Conservation (phyloP, 2,329 filamentous ascomycete species). For the Nigrograna mackinnonii region DNA sequence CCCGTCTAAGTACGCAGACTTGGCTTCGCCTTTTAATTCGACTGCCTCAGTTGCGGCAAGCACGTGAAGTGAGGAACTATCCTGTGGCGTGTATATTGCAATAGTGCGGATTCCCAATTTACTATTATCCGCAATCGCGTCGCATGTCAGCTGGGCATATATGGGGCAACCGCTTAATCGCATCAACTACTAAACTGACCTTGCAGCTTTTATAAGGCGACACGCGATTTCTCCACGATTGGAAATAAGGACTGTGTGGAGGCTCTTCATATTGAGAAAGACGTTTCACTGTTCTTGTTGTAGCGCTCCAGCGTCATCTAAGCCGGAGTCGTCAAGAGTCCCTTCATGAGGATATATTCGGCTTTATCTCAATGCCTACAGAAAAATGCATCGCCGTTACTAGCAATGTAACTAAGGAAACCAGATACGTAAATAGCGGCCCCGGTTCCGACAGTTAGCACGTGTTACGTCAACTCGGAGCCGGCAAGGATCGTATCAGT, state of each 20-base stretch:
- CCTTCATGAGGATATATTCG: too few species aligned
- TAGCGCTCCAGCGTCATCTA: too few species aligned
- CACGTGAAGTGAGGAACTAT: slow-evolving; percentile 60
- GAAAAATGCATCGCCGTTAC: too few species aligned
- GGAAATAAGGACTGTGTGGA: slow-evolving; percentile 57
- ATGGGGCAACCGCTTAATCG: slow-evolving; percentile 15
- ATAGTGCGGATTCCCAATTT: slow-evolving; percentile 56
- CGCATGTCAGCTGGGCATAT: slow-evolving; percentile 48
- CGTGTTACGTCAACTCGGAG: too few species aligned
- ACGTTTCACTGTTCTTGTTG: too few species aligned
- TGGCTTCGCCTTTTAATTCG: slow-evolving; percentile 51
- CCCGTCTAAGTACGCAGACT: slow-evolving; percentile 56
- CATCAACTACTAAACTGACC: slow-evolving; percentile 3
- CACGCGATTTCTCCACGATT: slow-evolving; percentile 14
- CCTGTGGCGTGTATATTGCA: slow-evolving; percentile 61
- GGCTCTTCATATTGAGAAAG: slow-evolving; percentile 49
- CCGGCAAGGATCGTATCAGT: too few species aligned
- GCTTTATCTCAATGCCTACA: too few species aligned
- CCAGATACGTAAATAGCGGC: too few species aligned
- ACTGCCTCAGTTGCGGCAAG: slow-evolving; percentile 58
- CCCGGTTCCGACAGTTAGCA: too few species aligned
- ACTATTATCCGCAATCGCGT: slow-evolving; percentile 53
- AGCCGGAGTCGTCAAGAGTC: too few species aligned
- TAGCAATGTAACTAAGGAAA: too few species aligned
- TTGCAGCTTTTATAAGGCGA: not conserved